phyloP scores from a whole-genome alignment of 202 grass and related monocot species.

The Bolboschoenoplectus hybrid region DNA sequence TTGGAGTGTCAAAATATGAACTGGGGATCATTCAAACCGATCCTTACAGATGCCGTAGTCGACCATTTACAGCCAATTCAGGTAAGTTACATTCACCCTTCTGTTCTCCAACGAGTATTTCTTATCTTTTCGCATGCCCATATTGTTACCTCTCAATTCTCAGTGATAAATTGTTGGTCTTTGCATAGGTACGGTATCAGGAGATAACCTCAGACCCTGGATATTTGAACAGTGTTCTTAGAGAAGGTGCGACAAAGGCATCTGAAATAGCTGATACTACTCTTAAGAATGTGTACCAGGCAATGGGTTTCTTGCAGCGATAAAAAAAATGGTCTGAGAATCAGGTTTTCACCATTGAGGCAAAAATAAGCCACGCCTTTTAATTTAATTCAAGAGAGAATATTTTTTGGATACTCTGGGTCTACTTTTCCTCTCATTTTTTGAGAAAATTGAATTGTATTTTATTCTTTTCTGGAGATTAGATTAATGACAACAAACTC shows the following conservation, averaged over 20 bases:
- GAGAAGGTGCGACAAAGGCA: constrained; percentile 79
- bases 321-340: constrained; percentile 37
- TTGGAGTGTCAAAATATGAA: constrained; percentile 89
- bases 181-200: constrained; percentile 62
- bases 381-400: constrained; percentile 1
- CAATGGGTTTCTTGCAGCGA: constrained; percentile 92
- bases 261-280: constrained; percentile 72
- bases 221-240: constrained; percentile 76
- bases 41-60: constrained; percentile 78
- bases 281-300: constrained; percentile 86
- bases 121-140: constrained; percentile 21
- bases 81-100: constrained; percentile 44
- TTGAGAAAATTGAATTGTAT: constrained; percentile 31
- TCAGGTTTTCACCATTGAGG: background rate
- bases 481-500: background rate
- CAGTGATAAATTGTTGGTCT: constrained; percentile 16
- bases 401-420: background rate
- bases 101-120: constrained; percentile 3
- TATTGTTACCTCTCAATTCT: background rate
- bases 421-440: background rate
- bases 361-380: background rate
- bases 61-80: constrained; percentile 95
- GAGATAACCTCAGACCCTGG: constrained; percentile 83
- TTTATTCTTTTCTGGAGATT: constrained; percentile 6
- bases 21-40: constrained; percentile 88